A percentile compares a stretch with the other conserved stretches of the same genome.
These are phyloP conservation scores for Amphichorda felina DNA, from an alignment of 2,329 filamentous ascomycete species.

Conservation along the genomic window DNA sequence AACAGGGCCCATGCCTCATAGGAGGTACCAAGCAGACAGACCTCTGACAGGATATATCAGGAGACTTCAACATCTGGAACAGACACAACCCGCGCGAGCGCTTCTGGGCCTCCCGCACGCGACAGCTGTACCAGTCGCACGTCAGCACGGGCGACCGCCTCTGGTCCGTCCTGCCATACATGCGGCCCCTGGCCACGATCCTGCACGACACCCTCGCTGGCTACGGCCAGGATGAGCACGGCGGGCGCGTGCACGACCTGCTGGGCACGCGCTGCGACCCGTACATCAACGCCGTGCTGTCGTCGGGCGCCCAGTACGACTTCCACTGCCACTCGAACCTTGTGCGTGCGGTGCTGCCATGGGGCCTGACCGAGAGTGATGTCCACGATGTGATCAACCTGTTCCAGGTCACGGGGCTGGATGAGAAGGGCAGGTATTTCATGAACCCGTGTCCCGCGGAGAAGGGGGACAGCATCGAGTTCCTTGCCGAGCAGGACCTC, in stretches of 20 bases:
- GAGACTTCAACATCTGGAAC: slow-evolving; percentile 77
- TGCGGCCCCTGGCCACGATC: slow-evolving; percentile 9
- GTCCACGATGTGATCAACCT: slow-evolving; percentile 80
- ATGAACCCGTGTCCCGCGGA: slow-evolving; percentile 54
- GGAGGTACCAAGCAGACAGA: too few relatives aligned
- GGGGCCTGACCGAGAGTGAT: slow-evolving; percentile 58
- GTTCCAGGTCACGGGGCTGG: slow-evolving; percentile 73
- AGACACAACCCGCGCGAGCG: slow-evolving; percentile 63
- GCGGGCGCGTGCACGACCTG: slow-evolving; percentile 64
- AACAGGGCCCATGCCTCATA: too few relatives aligned
- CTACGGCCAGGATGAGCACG: slow-evolving; percentile 28
- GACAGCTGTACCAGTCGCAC: slow-evolving; percentile 68
- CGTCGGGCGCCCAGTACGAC: slow-evolving; percentile 59
- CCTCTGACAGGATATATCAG: slow-evolving; percentile 17
- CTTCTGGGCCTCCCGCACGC: slow-evolving; percentile 72
- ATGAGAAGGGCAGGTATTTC: slow-evolving; percentile 61
- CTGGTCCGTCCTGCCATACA: slow-evolving; percentile 43
- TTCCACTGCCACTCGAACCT: slow-evolving; percentile 81
- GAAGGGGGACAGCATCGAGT: slow-evolving; percentile 53
- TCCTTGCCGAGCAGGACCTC: slow-evolving; percentile 70
- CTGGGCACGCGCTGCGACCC: slow-evolving; percentile 77
- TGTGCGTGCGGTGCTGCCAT: slow-evolving; percentile 56
- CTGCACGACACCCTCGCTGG: slow-evolving; percentile 8
- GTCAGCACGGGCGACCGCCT: slow-evolving; percentile 60
- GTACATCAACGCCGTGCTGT: slow-evolving; percentile 67